Evolutionary conservation across 1,284 basidiomycete species (phyloP).

Genomic region (Sporisorium graminicola): DNA sequence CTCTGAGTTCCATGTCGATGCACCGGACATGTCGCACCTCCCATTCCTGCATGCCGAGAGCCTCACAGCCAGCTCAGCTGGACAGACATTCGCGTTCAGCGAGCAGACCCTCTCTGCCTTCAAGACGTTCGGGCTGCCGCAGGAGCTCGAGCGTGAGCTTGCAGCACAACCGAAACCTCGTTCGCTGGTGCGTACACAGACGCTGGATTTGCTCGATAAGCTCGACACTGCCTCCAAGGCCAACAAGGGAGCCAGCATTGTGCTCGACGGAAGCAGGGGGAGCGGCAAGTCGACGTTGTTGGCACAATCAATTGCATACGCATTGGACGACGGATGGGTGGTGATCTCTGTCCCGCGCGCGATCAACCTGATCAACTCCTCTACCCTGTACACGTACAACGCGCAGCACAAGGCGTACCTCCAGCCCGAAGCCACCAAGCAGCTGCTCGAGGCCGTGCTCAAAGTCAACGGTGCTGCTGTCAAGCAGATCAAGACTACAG

Average conservation of each 20-base stretch:
- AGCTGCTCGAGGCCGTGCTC: constrained; percentile 68
- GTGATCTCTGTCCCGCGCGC: constrained; percentile 90
- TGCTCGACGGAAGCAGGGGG: constrained; percentile 75
- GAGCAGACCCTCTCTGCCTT: constrained; percentile 49
- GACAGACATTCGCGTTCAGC: constrained; percentile 55
- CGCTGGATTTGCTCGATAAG: constrained; percentile 56
- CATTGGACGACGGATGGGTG: constrained; percentile 80
- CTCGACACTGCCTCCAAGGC: constrained; percentile 47
- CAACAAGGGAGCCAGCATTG: constrained; percentile 23
- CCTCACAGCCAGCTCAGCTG: constrained; percentile 39
- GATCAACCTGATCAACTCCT: constrained; percentile 82
- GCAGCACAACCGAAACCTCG: constrained; percentile 49
- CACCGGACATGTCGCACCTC: constrained; percentile 60
- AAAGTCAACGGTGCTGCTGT: constrained; percentile 67
- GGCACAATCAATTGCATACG: constrained; percentile 83
- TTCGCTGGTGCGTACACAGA: constrained; percentile 54
- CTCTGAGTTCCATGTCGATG: constrained; percentile 47
- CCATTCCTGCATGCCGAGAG: constrained; percentile 48
- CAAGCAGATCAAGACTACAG: constrained; percentile 26
- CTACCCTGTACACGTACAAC: constrained; percentile 81
- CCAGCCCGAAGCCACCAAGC: constrained; percentile 75
- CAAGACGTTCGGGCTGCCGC: constrained; percentile 56
- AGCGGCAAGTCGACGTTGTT: constrained; percentile 87
- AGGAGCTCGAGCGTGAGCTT: constrained; percentile 52
- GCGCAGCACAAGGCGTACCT: constrained; percentile 81